Percentiles rank a stretch among this genome's conserved stretches.
Evolutionary conservation across 1,284 basidiomycete genomes (phyloP).

Genomic region (Garcileccinum viscosum): DNA sequence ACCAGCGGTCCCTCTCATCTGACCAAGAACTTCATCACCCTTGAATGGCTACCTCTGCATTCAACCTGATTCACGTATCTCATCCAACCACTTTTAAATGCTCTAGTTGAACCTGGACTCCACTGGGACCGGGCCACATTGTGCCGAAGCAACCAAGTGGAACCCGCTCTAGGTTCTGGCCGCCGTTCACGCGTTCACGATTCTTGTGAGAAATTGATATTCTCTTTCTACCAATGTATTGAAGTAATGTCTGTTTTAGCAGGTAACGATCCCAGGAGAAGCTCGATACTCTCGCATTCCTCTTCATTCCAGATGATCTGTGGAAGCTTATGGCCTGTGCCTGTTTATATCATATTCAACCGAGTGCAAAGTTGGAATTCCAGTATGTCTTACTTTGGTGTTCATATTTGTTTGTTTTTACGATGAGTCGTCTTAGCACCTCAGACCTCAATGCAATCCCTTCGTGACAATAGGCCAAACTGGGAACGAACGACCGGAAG

Average conservation of each 20-base stretch:
- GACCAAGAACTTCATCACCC: not conserved
- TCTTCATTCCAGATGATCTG: not conserved
- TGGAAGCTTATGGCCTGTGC: constrained; percentile 7
- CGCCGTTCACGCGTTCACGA: not conserved
- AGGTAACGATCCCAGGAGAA: not conserved
- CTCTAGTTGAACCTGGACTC: no score
- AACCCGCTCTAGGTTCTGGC: constrained; percentile 1
- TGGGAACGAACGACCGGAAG: no score
- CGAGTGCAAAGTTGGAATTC: constrained; percentile 45
- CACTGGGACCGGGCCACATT: no score
- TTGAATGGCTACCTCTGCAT: not conserved
- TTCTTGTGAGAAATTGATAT: constrained; percentile 7
- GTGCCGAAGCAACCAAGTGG: not conserved
- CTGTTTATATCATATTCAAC: no score
- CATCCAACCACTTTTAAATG: not conserved
- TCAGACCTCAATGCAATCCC: no score
- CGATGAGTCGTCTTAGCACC: constrained; percentile 12
- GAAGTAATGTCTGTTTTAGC: not conserved
- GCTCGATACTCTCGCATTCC: not conserved
- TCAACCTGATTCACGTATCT: not conserved
- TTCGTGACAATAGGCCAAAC: no score
- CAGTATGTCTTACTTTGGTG: constrained; percentile 37
- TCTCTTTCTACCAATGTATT: not conserved
- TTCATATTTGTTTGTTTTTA: not conserved
- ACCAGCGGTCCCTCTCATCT: not conserved